Percentiles rank a stretch among this genome's conserved stretches.
Conservation (phyloP, 176 grass and related monocot species). For the Elaeis guineensis region DNA sequence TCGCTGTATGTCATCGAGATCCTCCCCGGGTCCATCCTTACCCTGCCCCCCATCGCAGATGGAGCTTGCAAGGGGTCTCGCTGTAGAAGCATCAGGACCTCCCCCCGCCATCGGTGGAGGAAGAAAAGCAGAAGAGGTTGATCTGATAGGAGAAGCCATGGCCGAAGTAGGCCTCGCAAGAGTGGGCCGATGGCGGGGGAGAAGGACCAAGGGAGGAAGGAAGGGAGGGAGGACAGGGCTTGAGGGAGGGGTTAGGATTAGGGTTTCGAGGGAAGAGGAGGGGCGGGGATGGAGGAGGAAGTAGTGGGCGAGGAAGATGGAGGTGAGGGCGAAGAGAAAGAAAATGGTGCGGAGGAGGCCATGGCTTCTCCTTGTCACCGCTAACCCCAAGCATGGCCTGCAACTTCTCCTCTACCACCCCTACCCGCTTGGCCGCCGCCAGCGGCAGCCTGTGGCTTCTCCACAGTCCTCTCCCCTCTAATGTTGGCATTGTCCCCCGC, state of each 20-base stretch:
- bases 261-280: slow-evolving; percentile 9
- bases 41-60: slow-evolving; percentile 99
- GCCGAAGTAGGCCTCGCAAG: slow-evolving; percentile 95
- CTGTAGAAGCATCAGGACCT: slow-evolving; percentile 88
- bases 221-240: slow-evolving; percentile 73
- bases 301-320: no score
- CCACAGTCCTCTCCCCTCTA: no score
- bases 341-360: no score
- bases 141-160: slow-evolving; percentile 68
- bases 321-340: no score
- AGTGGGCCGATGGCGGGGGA: slow-evolving; percentile 31
- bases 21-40: slow-evolving; percentile 62
- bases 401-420: no score
- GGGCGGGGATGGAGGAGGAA: no score
- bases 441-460: no score
- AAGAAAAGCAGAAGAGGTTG: slow-evolving; percentile 26
- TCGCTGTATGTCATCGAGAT: slow-evolving; percentile 75
- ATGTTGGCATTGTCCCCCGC: no score
- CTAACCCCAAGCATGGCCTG: no score
- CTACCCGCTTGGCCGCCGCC: no score
- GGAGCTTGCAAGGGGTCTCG: no score
- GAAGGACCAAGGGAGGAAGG: slow-evolving; percentile 57
- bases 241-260: slow-evolving; percentile 18
- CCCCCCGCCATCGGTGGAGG: slow-evolving; percentile 8
- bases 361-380: no score